Evolutionary conservation across 1,284 basidiomycete genomes (phyloP).

Genomic region (Gymnopus androsaceus): DNA sequence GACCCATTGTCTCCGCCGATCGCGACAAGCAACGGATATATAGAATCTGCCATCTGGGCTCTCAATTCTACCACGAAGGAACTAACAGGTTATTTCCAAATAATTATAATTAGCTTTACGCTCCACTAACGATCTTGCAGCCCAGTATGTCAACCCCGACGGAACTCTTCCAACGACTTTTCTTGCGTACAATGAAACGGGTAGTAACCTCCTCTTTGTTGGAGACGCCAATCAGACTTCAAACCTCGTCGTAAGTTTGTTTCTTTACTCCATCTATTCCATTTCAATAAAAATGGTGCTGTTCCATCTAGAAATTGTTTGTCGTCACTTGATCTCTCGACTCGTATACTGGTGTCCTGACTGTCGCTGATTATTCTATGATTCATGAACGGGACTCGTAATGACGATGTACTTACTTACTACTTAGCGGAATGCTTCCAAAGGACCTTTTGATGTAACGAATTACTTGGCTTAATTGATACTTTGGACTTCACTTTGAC

Average conservation of each 20-base stretch:
- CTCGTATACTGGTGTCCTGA: no score
- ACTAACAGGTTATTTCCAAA: conserved; percentile 32
- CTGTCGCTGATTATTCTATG: no score
- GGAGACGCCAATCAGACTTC: conserved; percentile 38
- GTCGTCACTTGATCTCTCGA: neutral
- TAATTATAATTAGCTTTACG: neutral
- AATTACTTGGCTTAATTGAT: no score
- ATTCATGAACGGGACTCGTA: no score
- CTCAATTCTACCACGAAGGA: conserved; percentile 35
- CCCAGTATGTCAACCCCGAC: conserved; percentile 42
- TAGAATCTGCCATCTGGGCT: conserved; percentile 44
- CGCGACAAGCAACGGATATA: conserved; percentile 1
- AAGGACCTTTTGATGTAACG: no score
- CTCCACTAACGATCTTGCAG: conserved; percentile 23
- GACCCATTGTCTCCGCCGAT: neutral
- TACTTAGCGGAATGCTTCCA: no score
- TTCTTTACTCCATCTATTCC: neutral
- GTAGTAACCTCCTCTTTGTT: conserved; percentile 39
- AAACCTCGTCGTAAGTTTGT: conserved; percentile 30
- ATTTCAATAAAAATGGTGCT: neutral
- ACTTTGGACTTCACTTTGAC: no score
- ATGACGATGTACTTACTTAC: no score
- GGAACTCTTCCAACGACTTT: conserved; percentile 32
- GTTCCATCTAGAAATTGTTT: neutral
- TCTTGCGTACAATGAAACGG: conserved; percentile 36